Evolutionary conservation across 768 basidiomycete species (phyloP), one percentile per base, ranked within the genome.

Genomic region (Kwoniella mangroviensis): DNA sequence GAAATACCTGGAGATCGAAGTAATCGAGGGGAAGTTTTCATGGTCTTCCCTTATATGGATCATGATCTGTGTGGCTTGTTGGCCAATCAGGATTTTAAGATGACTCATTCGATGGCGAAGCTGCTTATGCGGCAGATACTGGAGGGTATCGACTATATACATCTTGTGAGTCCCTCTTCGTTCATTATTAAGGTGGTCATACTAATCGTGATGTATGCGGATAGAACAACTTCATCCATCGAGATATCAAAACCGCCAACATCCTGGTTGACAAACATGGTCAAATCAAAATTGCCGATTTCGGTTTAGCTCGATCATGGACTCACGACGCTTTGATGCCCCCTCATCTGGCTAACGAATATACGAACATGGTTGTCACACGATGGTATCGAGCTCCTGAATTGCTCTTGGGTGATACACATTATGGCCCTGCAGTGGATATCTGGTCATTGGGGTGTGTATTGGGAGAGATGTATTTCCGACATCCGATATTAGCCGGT

Each of bases 41-140:
- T 98, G 94, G 96, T 98, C 52, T 99, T 98, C 79, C 97, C 97
- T 0, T 99, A 98, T 84, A 98, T 98, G 97, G 97, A 98, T 78
- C 96, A 99, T 78, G 97, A 99, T 84, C 88, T 99, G 12, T 94
- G 96, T 2, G 97, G 97, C 2, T 83, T 98, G 49, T 85, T 99
- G 69, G 93, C 95, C 83, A 98, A 98, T 79, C 90, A 92, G 69
- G 58, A 72, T 4, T 94, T 94, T 68, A 90, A 90, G 75, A 85
- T 96, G 3, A 88, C 88, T 60, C 89, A 90, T 9, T 90, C 90
- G 75, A 89, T 94, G 71, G 94, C 98, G 84, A 99, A 98, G 84
- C 85, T 96, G 34, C 96, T 98, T 83, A 92, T 96, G 90, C 91
- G 90, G 83, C 97, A 99, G 81, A 87, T 98, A 28, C 86, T 98